Evolutionary conservation across 129 eudicot species (phyloP), one percentile per base, ranked within the genome.

Genomic region (Tagetes erecta): DNA sequence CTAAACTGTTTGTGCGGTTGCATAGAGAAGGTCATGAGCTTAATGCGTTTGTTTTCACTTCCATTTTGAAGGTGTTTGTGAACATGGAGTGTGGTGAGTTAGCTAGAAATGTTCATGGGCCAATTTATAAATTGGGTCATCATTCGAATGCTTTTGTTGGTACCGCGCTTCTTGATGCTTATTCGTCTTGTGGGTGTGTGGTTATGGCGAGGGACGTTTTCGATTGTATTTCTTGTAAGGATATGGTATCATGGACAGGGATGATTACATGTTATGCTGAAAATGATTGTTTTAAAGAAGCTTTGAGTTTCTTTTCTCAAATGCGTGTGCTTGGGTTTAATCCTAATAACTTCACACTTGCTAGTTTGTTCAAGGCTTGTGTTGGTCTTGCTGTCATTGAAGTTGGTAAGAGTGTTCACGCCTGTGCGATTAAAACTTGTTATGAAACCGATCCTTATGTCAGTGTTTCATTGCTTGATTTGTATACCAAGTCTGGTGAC

Each of bases 241-340:
- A 90, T 72, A 90, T 90, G 94, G 88, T 90, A 45, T 85, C 86
- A 41, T 90, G 97, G 97, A 85, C 91, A 5, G 97, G 91, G 35
- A 87, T 91, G 97, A 87, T 91, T 70, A 76, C 89, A 37, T 84
- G 95, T 62, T 87, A 85, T 71, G 94, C 89, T 8, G 97, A 86
- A 53, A 87, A 87, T 73, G 84, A 66, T 42, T 81, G 57, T 74
- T 86, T 71, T 67, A 64, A 64, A 46, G 91, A 85, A 60, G 87
- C 94, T 8, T 60, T 91, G 37, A 31, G 51, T 1, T 78, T 80
- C 31, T 91, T 84, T 58, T 82, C 80, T 36, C 71, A 63, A 45
- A 91, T 91, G 97, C 86, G 80, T 31, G 36, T 60, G 82, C 75
- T 51, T 31, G 95, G 89, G 12, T 85, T 80, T 74, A 81, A 35